Conservation (phyloP, 1,284 basidiomycete species). For the Volvariella surrecta region DNA sequence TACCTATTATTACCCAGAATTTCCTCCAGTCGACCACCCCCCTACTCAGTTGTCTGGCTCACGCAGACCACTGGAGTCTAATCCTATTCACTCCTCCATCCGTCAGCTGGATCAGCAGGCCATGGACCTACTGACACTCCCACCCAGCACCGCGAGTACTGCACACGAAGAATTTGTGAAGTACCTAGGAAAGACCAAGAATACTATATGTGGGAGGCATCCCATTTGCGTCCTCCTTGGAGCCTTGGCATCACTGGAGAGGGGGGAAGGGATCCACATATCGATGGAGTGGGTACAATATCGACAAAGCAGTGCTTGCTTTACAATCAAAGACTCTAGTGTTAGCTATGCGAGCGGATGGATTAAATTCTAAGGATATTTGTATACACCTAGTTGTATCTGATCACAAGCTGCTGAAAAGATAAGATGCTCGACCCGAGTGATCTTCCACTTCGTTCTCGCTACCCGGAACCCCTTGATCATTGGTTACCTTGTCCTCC, state of each 20-base stretch:
- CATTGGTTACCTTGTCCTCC: constrained; percentile 44
- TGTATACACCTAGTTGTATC: constrained; percentile 2
- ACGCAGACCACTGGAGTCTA: constrained; percentile 26
- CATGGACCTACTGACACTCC: constrained; percentile 63
- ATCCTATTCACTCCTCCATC: constrained; percentile 69
- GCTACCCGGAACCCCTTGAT: constrained; percentile 52
- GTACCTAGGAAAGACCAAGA: constrained; percentile 80
- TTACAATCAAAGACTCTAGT: constrained; percentile 68
- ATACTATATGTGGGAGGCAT: constrained; percentile 96
- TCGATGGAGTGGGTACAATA: constrained; percentile 78
- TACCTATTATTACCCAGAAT: constrained; percentile 81
- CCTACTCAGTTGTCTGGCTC: constrained; percentile 46
- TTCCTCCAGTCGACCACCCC: constrained; percentile 39
- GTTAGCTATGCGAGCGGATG: constrained; percentile 95
- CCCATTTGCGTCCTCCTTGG: constrained; percentile 90
- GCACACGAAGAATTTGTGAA: constrained; percentile 61
- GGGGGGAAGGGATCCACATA: constrained; percentile 28
- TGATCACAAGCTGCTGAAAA: constrained; percentile 32
- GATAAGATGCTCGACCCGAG: constrained; percentile 44
- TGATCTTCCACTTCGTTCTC: constrained; percentile 44
- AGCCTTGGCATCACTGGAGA: constrained; percentile 59
- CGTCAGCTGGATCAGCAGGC: constrained; percentile 70
- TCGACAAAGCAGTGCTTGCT: constrained; percentile 83
- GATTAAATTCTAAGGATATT: constrained; percentile 38
- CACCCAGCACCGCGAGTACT: constrained; percentile 39